Conservation (phyloP, 768 basidiomycete species). For the Cystofilobasidium capitatum region DNA sequence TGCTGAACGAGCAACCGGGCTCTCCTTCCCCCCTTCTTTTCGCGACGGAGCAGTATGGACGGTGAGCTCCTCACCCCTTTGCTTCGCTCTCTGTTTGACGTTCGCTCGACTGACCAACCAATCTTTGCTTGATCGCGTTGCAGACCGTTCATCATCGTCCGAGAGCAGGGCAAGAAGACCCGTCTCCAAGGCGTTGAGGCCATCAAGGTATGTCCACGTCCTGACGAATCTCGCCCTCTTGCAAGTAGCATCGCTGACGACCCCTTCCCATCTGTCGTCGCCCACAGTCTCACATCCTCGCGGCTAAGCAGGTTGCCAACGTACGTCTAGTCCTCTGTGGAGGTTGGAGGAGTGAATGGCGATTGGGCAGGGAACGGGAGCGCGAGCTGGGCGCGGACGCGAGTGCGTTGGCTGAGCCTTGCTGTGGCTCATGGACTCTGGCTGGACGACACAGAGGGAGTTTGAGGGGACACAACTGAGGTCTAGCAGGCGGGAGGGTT, state of each 20-base stretch:
- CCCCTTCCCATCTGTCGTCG: background rate
- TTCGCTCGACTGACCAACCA: slow-evolving; percentile 52
- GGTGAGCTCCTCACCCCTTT: slow-evolving; percentile 23
- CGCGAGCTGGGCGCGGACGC: background rate
- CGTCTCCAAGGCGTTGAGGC: slow-evolving; percentile 85
- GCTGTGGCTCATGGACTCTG: background rate
- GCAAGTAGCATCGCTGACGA: slow-evolving; percentile 3
- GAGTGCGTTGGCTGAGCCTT: background rate
- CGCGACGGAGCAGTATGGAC: slow-evolving; percentile 23
- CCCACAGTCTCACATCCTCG: slow-evolving; percentile 79
- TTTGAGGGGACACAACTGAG: too few relatives aligned
- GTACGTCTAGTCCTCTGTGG: slow-evolving; percentile 8
- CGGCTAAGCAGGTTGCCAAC: slow-evolving; percentile 50
- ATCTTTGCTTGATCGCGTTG: background rate
- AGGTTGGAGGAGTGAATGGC: background rate
- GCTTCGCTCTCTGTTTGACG: background rate
- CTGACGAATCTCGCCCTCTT: background rate
- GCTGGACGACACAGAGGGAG: too few relatives aligned
- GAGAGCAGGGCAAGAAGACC: slow-evolving; percentile 87
- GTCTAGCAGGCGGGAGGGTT: too few relatives aligned
- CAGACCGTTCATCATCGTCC: slow-evolving; percentile 91
- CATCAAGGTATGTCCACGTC: slow-evolving; percentile 60
- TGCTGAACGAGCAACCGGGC: background rate
- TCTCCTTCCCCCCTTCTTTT: slow-evolving; percentile 7
- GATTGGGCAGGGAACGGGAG: too few relatives aligned